These are phyloP conservation scores for Hypoxylon fragiforme DNA, from an alignment of 495 filamentous ascomycete species.

Conservation along the genomic window DNA sequence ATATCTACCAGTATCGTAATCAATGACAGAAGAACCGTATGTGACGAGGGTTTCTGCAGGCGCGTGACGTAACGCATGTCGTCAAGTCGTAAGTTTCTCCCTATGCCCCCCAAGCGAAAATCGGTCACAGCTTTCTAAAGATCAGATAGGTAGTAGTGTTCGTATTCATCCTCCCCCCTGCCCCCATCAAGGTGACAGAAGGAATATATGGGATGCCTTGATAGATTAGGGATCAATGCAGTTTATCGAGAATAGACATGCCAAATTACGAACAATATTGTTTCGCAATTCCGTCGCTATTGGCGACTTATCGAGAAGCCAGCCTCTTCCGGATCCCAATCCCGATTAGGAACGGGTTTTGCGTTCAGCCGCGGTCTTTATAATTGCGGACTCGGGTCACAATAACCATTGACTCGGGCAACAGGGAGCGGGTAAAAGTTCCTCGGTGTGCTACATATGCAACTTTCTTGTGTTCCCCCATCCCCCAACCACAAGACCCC, in stretches of 20 bases:
- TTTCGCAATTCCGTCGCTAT: not conserved
- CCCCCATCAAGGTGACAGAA: not conserved
- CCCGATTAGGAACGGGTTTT: slow-evolving; percentile 13
- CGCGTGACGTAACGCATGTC: not conserved
- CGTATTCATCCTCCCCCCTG: not conserved
- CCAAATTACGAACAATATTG: too few species aligned
- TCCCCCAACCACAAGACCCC: slow-evolving; percentile 11
- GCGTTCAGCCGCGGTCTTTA: slow-evolving; percentile 2
- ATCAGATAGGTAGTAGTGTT: not conserved
- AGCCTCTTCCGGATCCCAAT: slow-evolving; percentile 17
- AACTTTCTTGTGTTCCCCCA: slow-evolving; percentile 15
- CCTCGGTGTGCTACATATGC: slow-evolving; percentile 13
- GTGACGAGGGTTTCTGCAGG: not conserved
- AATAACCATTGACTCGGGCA: slow-evolving; percentile 3
- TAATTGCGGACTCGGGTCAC: slow-evolving; percentile 1
- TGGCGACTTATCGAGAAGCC: slow-evolving; percentile 11
- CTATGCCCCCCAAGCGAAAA: not conserved
- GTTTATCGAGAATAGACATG: too few species aligned
- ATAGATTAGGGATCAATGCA: too few species aligned
- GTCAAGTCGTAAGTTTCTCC: not conserved
- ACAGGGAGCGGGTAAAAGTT: slow-evolving; percentile 3
- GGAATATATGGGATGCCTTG: too few species aligned
- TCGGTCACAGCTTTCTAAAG: not conserved
- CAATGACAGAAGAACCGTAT: not conserved
- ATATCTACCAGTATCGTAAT: not conserved